A percentile compares a stretch with the other conserved stretches of the same genome.
phyloP scores from a whole-genome alignment of 768 basidiomycete species.

The Chiua virens region DNA sequence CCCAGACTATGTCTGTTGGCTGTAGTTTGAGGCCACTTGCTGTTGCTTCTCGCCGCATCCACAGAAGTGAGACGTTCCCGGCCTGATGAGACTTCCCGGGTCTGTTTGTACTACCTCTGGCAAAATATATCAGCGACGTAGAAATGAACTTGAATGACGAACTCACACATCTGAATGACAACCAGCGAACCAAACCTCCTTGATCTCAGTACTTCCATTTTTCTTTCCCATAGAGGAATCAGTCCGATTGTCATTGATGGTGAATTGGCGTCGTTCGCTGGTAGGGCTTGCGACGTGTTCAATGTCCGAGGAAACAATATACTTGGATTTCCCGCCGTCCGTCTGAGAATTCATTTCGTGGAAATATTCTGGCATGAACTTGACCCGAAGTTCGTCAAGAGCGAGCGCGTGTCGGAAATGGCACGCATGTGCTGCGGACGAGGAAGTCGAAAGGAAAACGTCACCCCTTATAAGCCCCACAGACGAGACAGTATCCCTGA shows the following conservation, averaged over 20 bases:
- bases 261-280: background rate
- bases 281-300: background rate
- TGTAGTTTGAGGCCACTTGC: constrained; percentile 25
- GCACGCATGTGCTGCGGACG: constrained; percentile 51
- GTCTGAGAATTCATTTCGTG: constrained; percentile 27
- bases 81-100: constrained; percentile 21
- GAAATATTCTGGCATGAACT: constrained; percentile 50
- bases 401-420: constrained; percentile 67
- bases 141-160: background rate
- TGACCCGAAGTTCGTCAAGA: constrained; percentile 60
- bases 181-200: constrained; percentile 70
- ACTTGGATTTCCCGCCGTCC: constrained; percentile 8
- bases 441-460: constrained; percentile 54
- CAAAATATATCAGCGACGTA: background rate
- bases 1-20: constrained; percentile 26
- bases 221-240: background rate
- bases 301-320: background rate
- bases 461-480: constrained; percentile 52
- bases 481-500: constrained; percentile 68
- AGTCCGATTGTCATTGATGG: background rate
- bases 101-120: constrained; percentile 22
- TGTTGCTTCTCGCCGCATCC: constrained; percentile 36
- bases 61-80: constrained; percentile 26
- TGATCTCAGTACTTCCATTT: constrained; percentile 27
- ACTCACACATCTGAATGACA: constrained; percentile 37